These are phyloP conservation scores for Neonectria faginata DNA, from an alignment of 2,329 filamentous ascomycete species.

Conservation along the genomic window DNA sequence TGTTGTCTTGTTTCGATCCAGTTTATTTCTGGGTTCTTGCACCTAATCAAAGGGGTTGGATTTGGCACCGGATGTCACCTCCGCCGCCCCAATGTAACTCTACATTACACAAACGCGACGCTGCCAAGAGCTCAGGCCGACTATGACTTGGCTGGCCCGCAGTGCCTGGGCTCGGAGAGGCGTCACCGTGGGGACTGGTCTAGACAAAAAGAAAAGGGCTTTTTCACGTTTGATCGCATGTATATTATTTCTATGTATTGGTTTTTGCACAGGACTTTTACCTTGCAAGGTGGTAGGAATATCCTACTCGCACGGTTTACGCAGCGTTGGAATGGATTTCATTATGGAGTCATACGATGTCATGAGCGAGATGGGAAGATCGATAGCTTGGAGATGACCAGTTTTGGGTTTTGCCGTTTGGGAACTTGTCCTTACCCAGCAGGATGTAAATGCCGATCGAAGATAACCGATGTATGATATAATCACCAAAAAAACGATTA, in stretches of 20 bases:
- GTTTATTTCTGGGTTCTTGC: conserved; percentile 32
- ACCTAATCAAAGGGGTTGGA: conserved; percentile 33
- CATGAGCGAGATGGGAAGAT: conserved; percentile 26
- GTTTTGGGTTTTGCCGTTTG: conserved; percentile 6
- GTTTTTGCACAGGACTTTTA: background rate
- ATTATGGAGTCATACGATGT: conserved; percentile 32
- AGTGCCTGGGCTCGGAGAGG: conserved; percentile 9
- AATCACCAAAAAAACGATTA: conserved; percentile 32
- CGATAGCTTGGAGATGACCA: conserved; percentile 21
- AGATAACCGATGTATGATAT: conserved; percentile 41
- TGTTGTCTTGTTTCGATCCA: conserved; percentile 26
- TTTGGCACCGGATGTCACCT: conserved; percentile 30
- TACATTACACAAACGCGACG: conserved; percentile 28
- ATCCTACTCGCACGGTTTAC: background rate
- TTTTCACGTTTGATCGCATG: conserved; percentile 11
- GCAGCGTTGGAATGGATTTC: conserved; percentile 9
- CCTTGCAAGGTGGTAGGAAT: conserved; percentile 11
- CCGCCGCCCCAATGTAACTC: conserved; percentile 31
- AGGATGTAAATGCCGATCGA: conserved; percentile 14
- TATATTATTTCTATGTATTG: conserved; percentile 17
- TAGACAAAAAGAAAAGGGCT: conserved; percentile 21
- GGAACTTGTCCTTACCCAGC: conserved; percentile 9
- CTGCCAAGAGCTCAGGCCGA: conserved; percentile 12
- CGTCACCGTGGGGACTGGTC: conserved; percentile 16
- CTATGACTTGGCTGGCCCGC: conserved; percentile 36